Evolutionary conservation across 129 eudicot genomes (phyloP).

Genomic region (Gnaphalium uliginosum): DNA sequence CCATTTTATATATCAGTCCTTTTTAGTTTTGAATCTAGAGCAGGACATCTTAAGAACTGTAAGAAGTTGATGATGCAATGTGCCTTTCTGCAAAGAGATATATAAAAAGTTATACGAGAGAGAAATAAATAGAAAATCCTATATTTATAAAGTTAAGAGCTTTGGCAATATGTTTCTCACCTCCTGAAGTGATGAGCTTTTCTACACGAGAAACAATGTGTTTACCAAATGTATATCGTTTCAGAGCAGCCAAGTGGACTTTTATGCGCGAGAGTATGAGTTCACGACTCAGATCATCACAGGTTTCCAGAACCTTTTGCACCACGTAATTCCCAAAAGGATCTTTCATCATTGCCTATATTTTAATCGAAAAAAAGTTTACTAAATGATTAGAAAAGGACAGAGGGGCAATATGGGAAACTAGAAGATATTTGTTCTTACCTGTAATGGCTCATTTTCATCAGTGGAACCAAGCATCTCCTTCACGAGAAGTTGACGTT

Average conservation of each 20-base stretch:
- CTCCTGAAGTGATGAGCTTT: conserved; percentile 77
- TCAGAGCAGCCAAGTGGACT: conserved; percentile 67
- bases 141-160: not conserved
- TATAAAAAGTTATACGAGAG: conserved; percentile 10
- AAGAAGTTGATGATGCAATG: conserved; percentile 39
- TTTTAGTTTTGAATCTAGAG: conserved; percentile 16
- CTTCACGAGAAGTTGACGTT: conserved; percentile 66
- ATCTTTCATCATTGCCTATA: conserved; percentile 92
- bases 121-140: not conserved
- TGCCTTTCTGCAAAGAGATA: conserved; percentile 51
- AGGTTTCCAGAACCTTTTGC: conserved; percentile 82
- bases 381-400: not conserved
- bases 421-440: conserved; percentile 9
- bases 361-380: conserved; percentile 6
- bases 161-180: conserved; percentile 36
- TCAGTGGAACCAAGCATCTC: conserved; percentile 83
- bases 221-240: conserved; percentile 77
- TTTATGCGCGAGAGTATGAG: conserved; percentile 70
- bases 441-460: conserved; percentile 87
- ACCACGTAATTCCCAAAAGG: conserved; percentile 89
- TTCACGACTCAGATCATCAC: conserved; percentile 71
- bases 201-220: conserved; percentile 88
- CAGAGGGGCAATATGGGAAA: not conserved
- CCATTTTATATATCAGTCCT: conserved; percentile 4
- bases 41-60: conserved; percentile 36